Percentiles rank a stretch among this genome's conserved stretches.
Conservation (phyloP, 1,139 yeast species). For the Debaryomyces sp. region DNA sequence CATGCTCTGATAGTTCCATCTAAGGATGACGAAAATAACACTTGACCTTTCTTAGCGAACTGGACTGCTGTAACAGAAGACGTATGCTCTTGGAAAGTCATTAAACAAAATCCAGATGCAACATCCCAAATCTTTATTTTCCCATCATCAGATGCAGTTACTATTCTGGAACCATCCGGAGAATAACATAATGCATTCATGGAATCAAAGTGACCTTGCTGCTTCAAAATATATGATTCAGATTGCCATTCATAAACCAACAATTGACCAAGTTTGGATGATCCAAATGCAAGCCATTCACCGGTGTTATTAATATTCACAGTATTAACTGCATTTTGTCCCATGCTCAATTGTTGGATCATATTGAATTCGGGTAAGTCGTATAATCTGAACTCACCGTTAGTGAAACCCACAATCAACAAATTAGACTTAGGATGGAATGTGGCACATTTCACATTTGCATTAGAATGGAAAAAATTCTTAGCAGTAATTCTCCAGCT, state of each 20-base stretch:
- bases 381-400: constrained; percentile 92
- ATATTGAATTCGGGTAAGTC: constrained; percentile 73
- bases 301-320: constrained; percentile 82
- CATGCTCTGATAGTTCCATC: constrained; percentile 98
- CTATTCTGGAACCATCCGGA: constrained; percentile 91
- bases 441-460: constrained; percentile 77
- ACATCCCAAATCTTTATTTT: constrained; percentile 97
- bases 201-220: constrained; percentile 95
- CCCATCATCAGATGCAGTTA: constrained; percentile 97
- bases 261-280: constrained; percentile 86
- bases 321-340: constrained; percentile 85
- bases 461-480: constrained; percentile 71
- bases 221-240: constrained; percentile 91
- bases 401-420: constrained; percentile 84
- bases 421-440: constrained; percentile 75
- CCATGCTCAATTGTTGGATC: constrained; percentile 89
- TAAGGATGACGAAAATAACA: constrained; percentile 83
- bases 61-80: constrained; percentile 87
- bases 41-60: constrained; percentile 87
- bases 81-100: constrained; percentile 88
- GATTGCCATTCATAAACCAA: constrained; percentile 99
- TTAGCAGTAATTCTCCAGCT: constrained; percentile 87
- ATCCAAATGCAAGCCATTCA: constrained; percentile 97
- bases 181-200: constrained; percentile 84
- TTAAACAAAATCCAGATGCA: constrained; percentile 87